A percentile compares a stretch with the other conserved stretches of the same genome.
Conservation (phyloP, 140 eudicot genomes). For the Flaveria floridana region DNA sequence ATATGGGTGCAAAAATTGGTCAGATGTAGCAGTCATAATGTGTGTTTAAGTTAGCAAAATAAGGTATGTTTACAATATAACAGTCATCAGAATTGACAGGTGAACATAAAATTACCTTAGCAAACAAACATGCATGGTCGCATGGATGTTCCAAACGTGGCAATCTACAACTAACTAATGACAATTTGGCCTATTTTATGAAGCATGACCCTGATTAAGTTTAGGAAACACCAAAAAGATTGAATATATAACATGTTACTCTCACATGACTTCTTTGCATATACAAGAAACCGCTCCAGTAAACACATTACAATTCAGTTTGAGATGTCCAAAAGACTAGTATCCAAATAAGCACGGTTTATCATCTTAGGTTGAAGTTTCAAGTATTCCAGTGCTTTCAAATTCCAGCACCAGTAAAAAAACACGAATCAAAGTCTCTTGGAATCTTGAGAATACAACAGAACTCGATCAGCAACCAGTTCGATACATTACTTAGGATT, state of each 20-base stretch:
- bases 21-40: not conserved
- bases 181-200: not conserved
- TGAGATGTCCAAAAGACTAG: not conserved
- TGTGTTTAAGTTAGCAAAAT: not conserved
- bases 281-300: not conserved
- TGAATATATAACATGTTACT: not conserved
- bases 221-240: not conserved
- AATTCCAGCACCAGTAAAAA: not conserved
- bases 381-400: conserved; percentile 8
- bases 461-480: not conserved
- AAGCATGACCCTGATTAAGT: conserved; percentile 2
- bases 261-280: conserved; percentile 1
- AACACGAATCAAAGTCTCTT: not conserved
- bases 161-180: not conserved
- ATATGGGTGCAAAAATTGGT: not conserved
- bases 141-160: not conserved
- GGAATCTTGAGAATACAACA: not conserved
- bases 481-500: not conserved
- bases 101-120: not conserved
- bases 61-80: not conserved
- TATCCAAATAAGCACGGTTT: conserved; percentile 1
- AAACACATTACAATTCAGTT: not conserved
- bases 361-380: conserved; percentile 5
- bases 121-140: not conserved
- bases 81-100: not conserved